Percentiles rank a stretch among this genome's conserved stretches.
Conservation (phyloP, 2,329 filamentous ascomycete genomes). For the Botrytis tulipae region DNA sequence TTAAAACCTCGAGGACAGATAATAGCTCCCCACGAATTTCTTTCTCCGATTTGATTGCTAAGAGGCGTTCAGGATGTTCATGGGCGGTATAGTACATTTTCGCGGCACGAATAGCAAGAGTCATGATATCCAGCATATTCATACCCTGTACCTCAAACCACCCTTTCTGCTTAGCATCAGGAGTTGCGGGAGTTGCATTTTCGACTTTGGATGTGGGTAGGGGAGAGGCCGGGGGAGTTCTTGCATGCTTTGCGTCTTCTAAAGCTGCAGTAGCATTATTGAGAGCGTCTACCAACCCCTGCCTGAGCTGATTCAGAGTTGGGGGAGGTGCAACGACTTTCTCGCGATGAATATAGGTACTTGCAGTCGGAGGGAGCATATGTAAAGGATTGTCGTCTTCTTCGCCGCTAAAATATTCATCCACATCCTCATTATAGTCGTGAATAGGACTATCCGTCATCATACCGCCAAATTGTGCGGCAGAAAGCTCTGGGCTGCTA, state of each 20-base stretch:
- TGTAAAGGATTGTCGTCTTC: conserved; percentile 62
- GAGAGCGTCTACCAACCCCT: conserved; percentile 65
- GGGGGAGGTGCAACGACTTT: conserved; percentile 82
- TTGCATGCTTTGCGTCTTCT: conserved; percentile 51
- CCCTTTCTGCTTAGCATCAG: conserved; percentile 46
- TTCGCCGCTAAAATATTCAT: conserved; percentile 49
- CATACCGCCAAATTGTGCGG: conserved; percentile 38
- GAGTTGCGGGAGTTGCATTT: conserved; percentile 32
- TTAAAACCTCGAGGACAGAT: conserved; percentile 83
- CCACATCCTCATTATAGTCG: conserved; percentile 47
- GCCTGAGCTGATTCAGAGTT: conserved; percentile 74
- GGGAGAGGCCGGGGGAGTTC: conserved; percentile 30
- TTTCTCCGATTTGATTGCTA: conserved; percentile 83
- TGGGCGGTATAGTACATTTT: conserved; percentile 97
- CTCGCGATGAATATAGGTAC: conserved; percentile 86
- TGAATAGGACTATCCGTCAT: conserved; percentile 43
- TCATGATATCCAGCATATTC: conserved; percentile 88
- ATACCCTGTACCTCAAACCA: conserved; percentile 90
- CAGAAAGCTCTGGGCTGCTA: conserved; percentile 55
- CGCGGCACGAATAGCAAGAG: conserved; percentile 89
- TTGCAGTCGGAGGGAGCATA: conserved; percentile 95
- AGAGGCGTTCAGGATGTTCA: conserved; percentile 79
- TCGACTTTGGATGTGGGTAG: conserved; percentile 25
- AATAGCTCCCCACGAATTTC: conserved; percentile 81
- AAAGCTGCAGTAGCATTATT: conserved; percentile 67